Conservation (phyloP, 306 rosid genomes). For the Cicer cuneatum region DNA sequence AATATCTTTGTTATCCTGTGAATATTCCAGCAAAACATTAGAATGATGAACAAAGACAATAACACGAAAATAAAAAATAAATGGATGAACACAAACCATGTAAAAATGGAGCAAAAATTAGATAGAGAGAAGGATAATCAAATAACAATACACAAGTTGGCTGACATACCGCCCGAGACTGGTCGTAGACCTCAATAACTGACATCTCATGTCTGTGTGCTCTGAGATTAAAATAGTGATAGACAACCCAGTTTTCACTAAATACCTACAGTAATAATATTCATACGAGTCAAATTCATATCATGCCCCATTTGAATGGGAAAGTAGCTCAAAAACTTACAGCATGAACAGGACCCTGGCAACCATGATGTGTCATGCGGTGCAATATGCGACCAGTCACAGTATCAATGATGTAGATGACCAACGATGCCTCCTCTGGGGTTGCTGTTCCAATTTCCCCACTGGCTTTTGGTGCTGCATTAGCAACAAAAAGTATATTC, state of each 20-base stretch:
- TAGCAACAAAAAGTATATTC: slow-evolving; percentile 89
- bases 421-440: slow-evolving; percentile 91
- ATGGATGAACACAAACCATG: neutral
- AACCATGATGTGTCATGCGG: slow-evolving; percentile 88
- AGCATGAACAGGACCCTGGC: slow-evolving; percentile 95
- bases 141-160: slow-evolving; percentile 41
- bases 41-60: slow-evolving; percentile 37
- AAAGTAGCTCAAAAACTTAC: slow-evolving; percentile 59
- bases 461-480: slow-evolving; percentile 85
- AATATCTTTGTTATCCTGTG: slow-evolving; percentile 88
- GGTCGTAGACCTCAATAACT: slow-evolving; percentile 93
- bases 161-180: slow-evolving; percentile 89
- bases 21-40: slow-evolving; percentile 40
- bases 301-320: slow-evolving; percentile 38
- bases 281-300: slow-evolving; percentile 32
- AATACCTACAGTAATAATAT: slow-evolving; percentile 68
- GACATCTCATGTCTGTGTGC: slow-evolving; percentile 99
- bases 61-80: neutral
- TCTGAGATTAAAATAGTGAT: slow-evolving; percentile 96
- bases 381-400: slow-evolving; percentile 92
- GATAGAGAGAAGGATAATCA: slow-evolving; percentile 10
- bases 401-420: slow-evolving; percentile 85
- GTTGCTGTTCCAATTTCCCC: slow-evolving; percentile 84
- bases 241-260: slow-evolving; percentile 99
- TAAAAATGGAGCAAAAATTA: slow-evolving; percentile 17